Base-by-base conservation (phyloP, 1,284 basidiomycete species). In the Cutaneotrichosporon sp. region DNA sequence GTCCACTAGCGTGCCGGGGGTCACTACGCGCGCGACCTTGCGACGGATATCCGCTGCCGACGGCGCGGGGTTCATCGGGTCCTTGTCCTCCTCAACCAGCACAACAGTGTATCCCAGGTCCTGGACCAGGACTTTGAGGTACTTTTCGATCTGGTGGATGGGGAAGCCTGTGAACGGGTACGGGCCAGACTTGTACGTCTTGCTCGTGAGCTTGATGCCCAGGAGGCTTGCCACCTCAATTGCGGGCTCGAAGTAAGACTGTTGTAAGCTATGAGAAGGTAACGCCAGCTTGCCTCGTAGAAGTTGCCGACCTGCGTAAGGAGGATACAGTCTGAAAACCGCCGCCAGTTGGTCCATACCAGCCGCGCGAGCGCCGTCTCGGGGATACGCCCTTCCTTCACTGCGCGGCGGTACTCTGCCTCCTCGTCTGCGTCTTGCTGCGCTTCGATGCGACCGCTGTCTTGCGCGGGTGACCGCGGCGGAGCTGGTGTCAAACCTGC, bases 201-300 rank as follows among this genome's bases (percentile, higher is more conserved):
- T 67, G 51, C 61, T 60, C 7, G 69, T 69, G 20, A 73, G 59
- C 45, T 67, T 67, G 55, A 72, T 61, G 10, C 63, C 84, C 14
- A 96, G 80, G 5, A 92, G 75, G 17, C 78, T 78, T 3, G 90
- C 80, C 10, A 97, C 83, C 55, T 87, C 83, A 18, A 78, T 76
- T 3, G 92, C 91, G 78, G 93, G 92, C 41, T 89, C 85, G 66
- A 93, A 96, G 71, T 97, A 96, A 0, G 91, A 92, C 90, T 94
- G 59, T 26, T 9, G 41, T 52, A 22, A 59, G 54, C 36, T 18
- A 1, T 0, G 2, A 8, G 4, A 10, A 42, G 9, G n/a, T n/a
- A n/a, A n/a, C n/a, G n/a, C n/a, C n/a, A n/a, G n/a, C 75, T 51
- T 68, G 90, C 92, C 80, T 97, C 92, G 70, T 93, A 97, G 73